These are phyloP conservation scores for Fomes fomentarius DNA, from an alignment of 1,284 basidiomycete species.

Conservation along the genomic window DNA sequence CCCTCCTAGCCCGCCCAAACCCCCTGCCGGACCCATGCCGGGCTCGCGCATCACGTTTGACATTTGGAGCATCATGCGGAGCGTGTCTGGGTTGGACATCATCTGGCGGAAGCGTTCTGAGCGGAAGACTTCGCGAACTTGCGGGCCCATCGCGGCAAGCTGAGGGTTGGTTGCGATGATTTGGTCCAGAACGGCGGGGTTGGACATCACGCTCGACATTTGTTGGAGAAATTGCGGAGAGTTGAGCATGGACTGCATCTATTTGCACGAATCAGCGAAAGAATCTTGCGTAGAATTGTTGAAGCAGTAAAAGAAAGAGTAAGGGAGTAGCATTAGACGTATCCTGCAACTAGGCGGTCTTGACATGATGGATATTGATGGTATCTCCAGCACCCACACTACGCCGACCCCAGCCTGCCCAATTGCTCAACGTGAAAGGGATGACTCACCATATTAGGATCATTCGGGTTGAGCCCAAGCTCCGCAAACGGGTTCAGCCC, in stretches of 20 bases:
- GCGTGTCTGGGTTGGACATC: constrained; percentile 82
- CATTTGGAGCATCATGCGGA: constrained; percentile 86
- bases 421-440: not conserved
- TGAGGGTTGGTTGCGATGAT: constrained; percentile 84
- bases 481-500: constrained; percentile 88
- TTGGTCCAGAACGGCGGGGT: constrained; percentile 70
- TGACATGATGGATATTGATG: too few relatives aligned
- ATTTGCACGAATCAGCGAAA: constrained; percentile 1
- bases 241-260: constrained; percentile 86
- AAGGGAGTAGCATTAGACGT: too few relatives aligned
- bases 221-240: constrained; percentile 48
- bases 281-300: too few relatives aligned
- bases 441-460: constrained; percentile 84
- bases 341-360: too few relatives aligned
- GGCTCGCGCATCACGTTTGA: constrained; percentile 56
- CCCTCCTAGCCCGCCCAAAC: constrained; percentile 27
- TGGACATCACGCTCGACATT: constrained; percentile 34
- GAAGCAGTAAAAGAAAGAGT: too few relatives aligned
- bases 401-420: not conserved
- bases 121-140: constrained; percentile 80
- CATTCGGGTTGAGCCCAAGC: constrained; percentile 84
- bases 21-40: constrained; percentile 33
- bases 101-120: constrained; percentile 83
- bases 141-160: constrained; percentile 77
- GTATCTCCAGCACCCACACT: not conserved